phyloP scores from a whole-genome alignment of 2,329 filamentous ascomycete species.

The Fusarium miscanthi region DNA sequence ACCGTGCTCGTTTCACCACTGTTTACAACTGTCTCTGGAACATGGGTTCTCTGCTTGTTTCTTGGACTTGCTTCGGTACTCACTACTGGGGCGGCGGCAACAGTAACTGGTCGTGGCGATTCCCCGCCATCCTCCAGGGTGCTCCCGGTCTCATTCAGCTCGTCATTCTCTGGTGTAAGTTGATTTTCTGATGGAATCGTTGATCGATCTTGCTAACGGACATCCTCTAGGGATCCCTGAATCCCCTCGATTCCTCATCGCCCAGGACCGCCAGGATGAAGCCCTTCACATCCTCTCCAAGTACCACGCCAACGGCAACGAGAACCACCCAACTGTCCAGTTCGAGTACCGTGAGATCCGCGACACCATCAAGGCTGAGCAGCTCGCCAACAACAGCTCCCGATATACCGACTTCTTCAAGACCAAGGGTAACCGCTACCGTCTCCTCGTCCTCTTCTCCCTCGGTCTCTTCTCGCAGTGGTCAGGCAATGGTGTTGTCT shows the following conservation, averaged over 20 bases:
- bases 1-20: slow-evolving; percentile 73
- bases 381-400: slow-evolving; percentile 58
- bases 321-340: slow-evolving; percentile 69
- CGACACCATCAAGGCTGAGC: slow-evolving; percentile 70
- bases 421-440: slow-evolving; percentile 73
- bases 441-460: slow-evolving; percentile 69
- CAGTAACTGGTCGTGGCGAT: slow-evolving; percentile 74
- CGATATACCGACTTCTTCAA: slow-evolving; percentile 71
- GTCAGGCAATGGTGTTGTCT: slow-evolving; percentile 74
- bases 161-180: slow-evolving; percentile 66
- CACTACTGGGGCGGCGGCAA: slow-evolving; percentile 56
- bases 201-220: background rate
- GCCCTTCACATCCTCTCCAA: slow-evolving; percentile 70
- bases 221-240: slow-evolving; percentile 62
- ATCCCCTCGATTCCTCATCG: slow-evolving; percentile 72
- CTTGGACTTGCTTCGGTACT: slow-evolving; percentile 73
- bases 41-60: slow-evolving; percentile 67
- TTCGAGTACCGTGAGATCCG: slow-evolving; percentile 75
- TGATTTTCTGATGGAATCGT: accelerated
- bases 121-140: slow-evolving; percentile 71
- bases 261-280: slow-evolving; percentile 72
- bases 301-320: slow-evolving; percentile 71
- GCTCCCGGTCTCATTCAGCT: slow-evolving; percentile 71
- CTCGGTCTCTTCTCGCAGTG: slow-evolving; percentile 76
- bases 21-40: slow-evolving; percentile 78